These are phyloP conservation scores for Papiliotrema fonsecae DNA, from an alignment of 1,284 basidiomycete species.

Conservation along the genomic window DNA sequence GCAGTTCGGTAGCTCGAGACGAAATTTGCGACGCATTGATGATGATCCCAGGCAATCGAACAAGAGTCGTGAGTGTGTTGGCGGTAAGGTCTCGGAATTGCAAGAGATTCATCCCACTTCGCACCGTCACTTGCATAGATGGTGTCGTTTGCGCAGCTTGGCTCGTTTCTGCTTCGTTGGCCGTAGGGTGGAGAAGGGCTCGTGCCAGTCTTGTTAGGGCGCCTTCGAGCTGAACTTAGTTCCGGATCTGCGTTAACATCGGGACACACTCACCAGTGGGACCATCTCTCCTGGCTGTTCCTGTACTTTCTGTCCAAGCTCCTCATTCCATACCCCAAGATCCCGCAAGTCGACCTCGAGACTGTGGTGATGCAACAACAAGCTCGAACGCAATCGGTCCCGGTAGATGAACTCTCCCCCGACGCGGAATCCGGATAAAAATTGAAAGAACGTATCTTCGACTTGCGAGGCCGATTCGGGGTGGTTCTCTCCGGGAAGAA, in stretches of 20 bases:
- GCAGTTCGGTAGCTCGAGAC: conserved; percentile 85
- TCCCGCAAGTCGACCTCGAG: conserved; percentile 91
- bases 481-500: conserved; percentile 57
- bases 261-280: conserved; percentile 63
- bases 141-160: conserved; percentile 62
- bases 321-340: conserved; percentile 85
- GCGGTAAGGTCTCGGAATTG: conserved; percentile 94
- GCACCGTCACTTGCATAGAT: conserved; percentile 82
- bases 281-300: conserved; percentile 84
- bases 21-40: conserved; percentile 93
- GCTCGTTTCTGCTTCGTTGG: conserved; percentile 36
- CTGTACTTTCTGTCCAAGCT: conserved; percentile 84
- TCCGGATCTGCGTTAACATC: not conserved
- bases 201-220: conserved; percentile 78
- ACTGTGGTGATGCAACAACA: conserved; percentile 84
- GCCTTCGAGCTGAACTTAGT: conserved; percentile 67
- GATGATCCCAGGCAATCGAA: conserved; percentile 95
- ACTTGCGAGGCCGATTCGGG: conserved; percentile 70
- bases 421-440: conserved; percentile 78
- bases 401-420: conserved; percentile 86
- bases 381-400: conserved; percentile 82
- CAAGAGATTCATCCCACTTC: conserved; percentile 82
- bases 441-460: conserved; percentile 74
- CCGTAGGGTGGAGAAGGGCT: conserved; percentile 65
- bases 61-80: conserved; percentile 89